A percentile compares a stretch with the other conserved stretches of the same genome.
Conservation (phyloP, 108 stramenopile genomes). For the Fragilaria radians region DNA sequence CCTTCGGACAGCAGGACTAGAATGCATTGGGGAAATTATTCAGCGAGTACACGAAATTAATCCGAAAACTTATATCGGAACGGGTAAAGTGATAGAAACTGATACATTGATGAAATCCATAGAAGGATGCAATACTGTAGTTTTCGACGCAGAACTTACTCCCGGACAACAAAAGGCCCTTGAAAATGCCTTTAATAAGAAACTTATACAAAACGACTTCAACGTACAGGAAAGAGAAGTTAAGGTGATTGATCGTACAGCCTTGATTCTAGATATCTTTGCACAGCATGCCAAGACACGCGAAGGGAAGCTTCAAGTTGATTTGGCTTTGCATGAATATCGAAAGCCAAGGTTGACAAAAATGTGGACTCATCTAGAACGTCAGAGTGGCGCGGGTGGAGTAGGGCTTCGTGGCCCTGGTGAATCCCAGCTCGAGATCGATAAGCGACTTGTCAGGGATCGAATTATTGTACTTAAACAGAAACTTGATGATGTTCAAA, state of each 20-base stretch:
- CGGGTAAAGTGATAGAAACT: constrained; percentile 75
- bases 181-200: constrained; percentile 73
- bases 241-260: constrained; percentile 95
- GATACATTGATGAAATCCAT: constrained; percentile 44
- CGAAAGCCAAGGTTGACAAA: constrained; percentile 90
- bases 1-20: constrained; percentile 87
- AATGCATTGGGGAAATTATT: constrained; percentile 66
- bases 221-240: constrained; percentile 46
- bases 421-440: constrained; percentile 91
- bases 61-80: constrained; percentile 86
- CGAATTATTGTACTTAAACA: constrained; percentile 87
- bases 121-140: constrained; percentile 58
- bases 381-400: constrained; percentile 88
- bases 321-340: constrained; percentile 89
- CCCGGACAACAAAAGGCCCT: constrained; percentile 91
- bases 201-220: constrained; percentile 74
- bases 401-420: constrained; percentile 93
- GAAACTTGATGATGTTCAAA: constrained; percentile 86
- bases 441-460: constrained; percentile 87
- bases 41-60: constrained; percentile 89
- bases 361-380: constrained; percentile 96
- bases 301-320: constrained; percentile 94
- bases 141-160: constrained; percentile 93
- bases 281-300: constrained; percentile 91
- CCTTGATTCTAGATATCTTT: constrained; percentile 94